These are phyloP conservation scores for Cadophora luteo-olivacea DNA, from an alignment of 2,329 filamentous ascomycete species.

Conservation along the genomic window DNA sequence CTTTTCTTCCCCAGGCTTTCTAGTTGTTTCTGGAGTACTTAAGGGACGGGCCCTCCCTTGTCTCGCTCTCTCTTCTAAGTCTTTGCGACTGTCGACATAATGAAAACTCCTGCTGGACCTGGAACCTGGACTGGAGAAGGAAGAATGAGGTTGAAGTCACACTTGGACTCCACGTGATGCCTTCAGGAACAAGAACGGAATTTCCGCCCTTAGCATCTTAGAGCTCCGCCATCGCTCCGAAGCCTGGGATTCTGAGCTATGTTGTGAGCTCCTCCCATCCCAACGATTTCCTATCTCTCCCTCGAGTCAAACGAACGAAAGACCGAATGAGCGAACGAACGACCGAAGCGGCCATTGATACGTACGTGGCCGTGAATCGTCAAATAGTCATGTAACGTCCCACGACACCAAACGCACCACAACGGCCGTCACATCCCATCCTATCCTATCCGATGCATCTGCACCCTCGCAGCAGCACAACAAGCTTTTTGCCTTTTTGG, in stretches of 20 bases:
- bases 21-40: background rate
- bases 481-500: background rate
- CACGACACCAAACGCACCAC: background rate
- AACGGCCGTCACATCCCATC: background rate
- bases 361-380: background rate
- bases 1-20: too few species aligned
- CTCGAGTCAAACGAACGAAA: background rate
- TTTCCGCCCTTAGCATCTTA: background rate
- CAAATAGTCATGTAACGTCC: background rate
- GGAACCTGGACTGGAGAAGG: background rate
- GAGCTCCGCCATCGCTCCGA: slow-evolving; percentile 8
- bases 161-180: background rate
- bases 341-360: background rate
- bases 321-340: background rate
- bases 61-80: background rate
- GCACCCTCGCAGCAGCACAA: background rate
- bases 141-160: background rate
- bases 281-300: background rate
- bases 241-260: background rate
- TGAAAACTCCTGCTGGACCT: too few species aligned
- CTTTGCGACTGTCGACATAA: background rate
- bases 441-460: background rate
- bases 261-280: background rate
- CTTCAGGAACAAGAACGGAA: background rate
- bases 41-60: background rate